Base-by-base conservation (phyloP, 2,329 filamentous ascomycete species). In the Colletotrichum caudatum region DNA sequence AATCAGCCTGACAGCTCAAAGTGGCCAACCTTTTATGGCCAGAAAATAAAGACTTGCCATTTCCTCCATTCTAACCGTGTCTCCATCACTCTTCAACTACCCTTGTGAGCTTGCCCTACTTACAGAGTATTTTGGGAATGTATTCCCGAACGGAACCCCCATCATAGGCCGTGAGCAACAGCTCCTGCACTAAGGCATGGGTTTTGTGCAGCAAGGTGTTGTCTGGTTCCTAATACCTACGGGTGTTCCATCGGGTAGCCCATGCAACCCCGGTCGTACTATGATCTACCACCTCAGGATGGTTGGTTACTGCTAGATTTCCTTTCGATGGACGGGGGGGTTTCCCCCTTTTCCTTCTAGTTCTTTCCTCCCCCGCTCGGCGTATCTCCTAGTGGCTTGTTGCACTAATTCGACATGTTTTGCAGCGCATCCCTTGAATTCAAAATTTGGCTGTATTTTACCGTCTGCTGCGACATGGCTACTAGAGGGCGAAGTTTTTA, bases 1-100 rank as follows among this genome's bases (percentile, higher is more conserved):
- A 61, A 35, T 67, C 33, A 51, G 41, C 41, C 62, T 71, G 68
- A 61, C 68, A 51, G 68, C 64, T 58, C 51, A 35, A 48, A 26
- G 35, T n/a, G 11, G 41, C 39, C 23, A 48, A n/a, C 39, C 54
- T 44, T 48, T 56, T 41, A 46, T 18, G n/a, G 29, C 50, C 50
- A 54, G 57, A 46, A n/a, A 11, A 33, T 26, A 44, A 67, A n/a
- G 35, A 44, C 20, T 46, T 39, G 35, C 14, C 35, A 26, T 57
- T 26, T 57, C 35, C 35, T 37, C 35, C 35, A 37, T 39, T 57
- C 54, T n/a, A 39, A 39, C 35, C 6, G n/a, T 23, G n/a, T 39
- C 12, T 57, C 29, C 54, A 12, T 14, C 54, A 39, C 20, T 12
- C 9, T 12, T 23, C 29, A 18, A 18, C 35, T 37, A 26, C 35